Percentiles rank a stretch among this genome's conserved stretches.
These are phyloP conservation scores for Astraeus odoratus DNA, from an alignment of 768 basidiomycete species.

Conservation along the genomic window DNA sequence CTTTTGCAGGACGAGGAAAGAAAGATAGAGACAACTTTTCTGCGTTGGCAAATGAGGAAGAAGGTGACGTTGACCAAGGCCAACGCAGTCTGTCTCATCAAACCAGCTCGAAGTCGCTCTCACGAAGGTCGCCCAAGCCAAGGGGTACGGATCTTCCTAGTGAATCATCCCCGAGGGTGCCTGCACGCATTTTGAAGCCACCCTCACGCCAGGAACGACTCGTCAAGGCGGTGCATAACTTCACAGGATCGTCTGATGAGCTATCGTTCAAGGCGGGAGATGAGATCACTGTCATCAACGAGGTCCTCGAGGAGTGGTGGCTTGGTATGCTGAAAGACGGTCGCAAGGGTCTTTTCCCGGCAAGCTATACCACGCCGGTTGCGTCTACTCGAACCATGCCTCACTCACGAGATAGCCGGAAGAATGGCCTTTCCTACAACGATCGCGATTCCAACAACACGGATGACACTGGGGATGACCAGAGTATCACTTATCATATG, in stretches of 20 bases:
- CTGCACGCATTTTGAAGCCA: constrained; percentile 42
- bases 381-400: constrained; percentile 24
- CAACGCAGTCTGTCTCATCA: constrained; percentile 23
- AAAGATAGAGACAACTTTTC: constrained; percentile 61
- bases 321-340: constrained; percentile 65
- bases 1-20: constrained; percentile 49
- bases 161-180: constrained; percentile 26
- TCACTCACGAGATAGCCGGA: constrained; percentile 5
- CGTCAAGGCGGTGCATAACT: constrained; percentile 71
- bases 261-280: constrained; percentile 68
- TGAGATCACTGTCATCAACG: constrained; percentile 67
- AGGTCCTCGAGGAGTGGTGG: constrained; percentile 90
- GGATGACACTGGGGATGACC: constrained; percentile 20
- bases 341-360: constrained; percentile 74
- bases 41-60: constrained; percentile 43
- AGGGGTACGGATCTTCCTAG: constrained; percentile 16
- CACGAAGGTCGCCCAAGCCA: constrained; percentile 22
- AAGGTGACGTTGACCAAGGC: constrained; percentile 16
- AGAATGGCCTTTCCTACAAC: not conserved
- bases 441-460: constrained; percentile 1
- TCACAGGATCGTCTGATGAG: constrained; percentile 70
- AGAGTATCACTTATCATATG: constrained; percentile 9
- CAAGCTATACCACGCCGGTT: constrained; percentile 61
- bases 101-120: constrained; percentile 30
- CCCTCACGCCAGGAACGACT: constrained; percentile 41